Evolutionary conservation across 352 stramenopile genomes (phyloP).

Genomic region (Globisporangium spinosum): DNA sequence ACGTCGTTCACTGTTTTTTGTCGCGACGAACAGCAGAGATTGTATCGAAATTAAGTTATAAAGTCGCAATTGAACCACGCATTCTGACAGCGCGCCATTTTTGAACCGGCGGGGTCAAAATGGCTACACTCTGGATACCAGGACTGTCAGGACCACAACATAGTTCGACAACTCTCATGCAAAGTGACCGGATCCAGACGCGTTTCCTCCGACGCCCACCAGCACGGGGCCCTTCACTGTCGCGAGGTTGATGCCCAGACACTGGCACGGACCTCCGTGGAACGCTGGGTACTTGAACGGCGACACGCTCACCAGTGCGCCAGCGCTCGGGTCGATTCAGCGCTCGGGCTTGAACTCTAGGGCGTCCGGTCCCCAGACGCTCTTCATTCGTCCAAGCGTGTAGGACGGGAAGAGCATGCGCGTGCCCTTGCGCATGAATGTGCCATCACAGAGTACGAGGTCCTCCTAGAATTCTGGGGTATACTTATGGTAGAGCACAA

Average conservation of each 20-base stretch:
- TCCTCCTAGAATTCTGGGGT: constrained; percentile 12
- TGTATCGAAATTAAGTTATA: too few species aligned
- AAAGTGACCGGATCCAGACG: not conserved
- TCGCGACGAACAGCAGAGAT: too few species aligned
- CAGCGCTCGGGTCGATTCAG: too few species aligned
- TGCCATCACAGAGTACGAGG: constrained; percentile 39
- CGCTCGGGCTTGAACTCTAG: constrained; percentile 45
- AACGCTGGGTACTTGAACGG: constrained; percentile 47
- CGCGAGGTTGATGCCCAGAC: constrained; percentile 42
- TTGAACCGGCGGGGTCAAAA: too few species aligned
- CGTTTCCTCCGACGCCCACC: not conserved
- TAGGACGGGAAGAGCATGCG: constrained; percentile 30
- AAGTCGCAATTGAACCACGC: too few species aligned
- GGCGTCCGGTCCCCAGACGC: constrained; percentile 43
- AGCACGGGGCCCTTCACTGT: not conserved
- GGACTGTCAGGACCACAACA: too few species aligned
- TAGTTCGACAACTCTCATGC: not conserved
- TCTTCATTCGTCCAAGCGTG: constrained; percentile 24
- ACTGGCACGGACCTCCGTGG: constrained; percentile 34
- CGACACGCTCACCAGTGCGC: constrained; percentile 10
- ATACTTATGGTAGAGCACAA: too few species aligned
- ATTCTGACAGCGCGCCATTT: too few species aligned
- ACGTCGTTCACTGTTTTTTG: too few species aligned
- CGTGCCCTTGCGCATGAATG: constrained; percentile 24
- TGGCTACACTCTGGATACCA: too few species aligned